Percentiles rank a stretch among this genome's conserved stretches.
phyloP scores from a whole-genome alignment of 345 rosid species.

The Populus pruinosa region DNA sequence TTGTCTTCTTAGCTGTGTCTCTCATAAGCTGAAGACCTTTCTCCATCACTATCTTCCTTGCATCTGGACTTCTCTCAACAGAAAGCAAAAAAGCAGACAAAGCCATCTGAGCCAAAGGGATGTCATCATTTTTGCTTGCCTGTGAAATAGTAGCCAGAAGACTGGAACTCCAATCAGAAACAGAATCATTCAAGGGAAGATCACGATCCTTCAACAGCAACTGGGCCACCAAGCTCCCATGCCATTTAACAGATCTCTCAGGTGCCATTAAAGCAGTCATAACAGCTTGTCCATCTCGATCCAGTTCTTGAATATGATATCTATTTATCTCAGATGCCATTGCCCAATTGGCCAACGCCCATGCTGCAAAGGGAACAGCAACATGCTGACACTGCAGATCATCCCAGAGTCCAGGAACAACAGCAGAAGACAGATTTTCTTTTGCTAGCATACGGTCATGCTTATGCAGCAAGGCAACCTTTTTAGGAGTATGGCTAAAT shows the following conservation, averaged over 20 bases:
- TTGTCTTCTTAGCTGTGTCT: conserved; percentile 63
- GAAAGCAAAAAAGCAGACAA: conserved; percentile 82
- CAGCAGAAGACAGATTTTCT: conserved; percentile 63
- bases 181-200: conserved; percentile 77
- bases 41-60: conserved; percentile 61
- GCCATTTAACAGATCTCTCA: conserved; percentile 99
- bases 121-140: conserved; percentile 80
- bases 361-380: conserved; percentile 98
- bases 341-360: conserved; percentile 99
- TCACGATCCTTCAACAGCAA: conserved; percentile 77
- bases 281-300: conserved; percentile 80
- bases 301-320: conserved; percentile 80
- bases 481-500: conserved; percentile 35
- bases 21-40: conserved; percentile 88
- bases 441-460: conserved; percentile 47
- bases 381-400: conserved; percentile 96
- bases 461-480: conserved; percentile 50
- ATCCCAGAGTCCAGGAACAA: conserved; percentile 99
- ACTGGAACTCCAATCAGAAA: conserved; percentile 88
- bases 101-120: conserved; percentile 73
- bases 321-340: conserved; percentile 85
- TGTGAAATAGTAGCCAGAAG: conserved; percentile 79
- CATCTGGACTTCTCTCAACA: conserved; percentile 71
- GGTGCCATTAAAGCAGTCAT: conserved; percentile 89
- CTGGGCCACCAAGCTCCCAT: conserved; percentile 88